Evolutionary conservation across 352 stramenopile genomes (phyloP), one percentile per base, ranked within the genome.

Genomic region (Phytophthora foliorum): DNA sequence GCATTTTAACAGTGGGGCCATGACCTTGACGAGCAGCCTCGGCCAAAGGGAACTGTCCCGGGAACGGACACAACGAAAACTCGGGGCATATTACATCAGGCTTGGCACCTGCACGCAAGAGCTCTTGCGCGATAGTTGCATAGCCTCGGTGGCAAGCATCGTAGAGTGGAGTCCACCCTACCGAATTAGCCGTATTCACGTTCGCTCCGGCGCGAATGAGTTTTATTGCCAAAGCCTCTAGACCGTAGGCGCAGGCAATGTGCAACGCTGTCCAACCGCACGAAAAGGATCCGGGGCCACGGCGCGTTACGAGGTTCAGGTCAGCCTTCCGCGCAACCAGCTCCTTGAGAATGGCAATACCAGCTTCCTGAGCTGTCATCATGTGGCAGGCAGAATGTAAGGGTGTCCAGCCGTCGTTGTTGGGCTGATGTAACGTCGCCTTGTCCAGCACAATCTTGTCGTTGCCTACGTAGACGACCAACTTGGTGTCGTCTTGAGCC

Each of bases 351-450:
- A 95, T 91, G 3, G 78, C 66, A 39, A 92, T 90, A 0, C 84
- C 86, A 11, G 88, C 88, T 29, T 94, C 86, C 44, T 92, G 81
- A 0, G 83, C 76, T 39, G 84, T 93, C 17, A 91, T 41, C 41
- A 81, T 90, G 50, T 95, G 88, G 52, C 81, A 92, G n/a, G 76
- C 86, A 19, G 86, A 78, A 55, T 95, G 88, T 6, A 95, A 58
- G 7, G 86, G 84, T 1, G 86, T 95, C 86, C 86, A 95, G n/a
- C 77, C 82, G 53, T 95, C 86, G 19, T 88, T 87, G 69, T 94
- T 94, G 4, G 88, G 83, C 42, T 78, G 59, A 27, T 91, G 84
- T 29, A 95, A 61, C 29, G 69, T 91, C 24, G 72, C 70, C 44
- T 79, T 83, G 49, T 94, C 88, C 21, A 95, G 72, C 9, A 94